Evolutionary conservation across 805 yeast genomes (phyloP).

Genomic region (Metschnikowia sp.): DNA sequence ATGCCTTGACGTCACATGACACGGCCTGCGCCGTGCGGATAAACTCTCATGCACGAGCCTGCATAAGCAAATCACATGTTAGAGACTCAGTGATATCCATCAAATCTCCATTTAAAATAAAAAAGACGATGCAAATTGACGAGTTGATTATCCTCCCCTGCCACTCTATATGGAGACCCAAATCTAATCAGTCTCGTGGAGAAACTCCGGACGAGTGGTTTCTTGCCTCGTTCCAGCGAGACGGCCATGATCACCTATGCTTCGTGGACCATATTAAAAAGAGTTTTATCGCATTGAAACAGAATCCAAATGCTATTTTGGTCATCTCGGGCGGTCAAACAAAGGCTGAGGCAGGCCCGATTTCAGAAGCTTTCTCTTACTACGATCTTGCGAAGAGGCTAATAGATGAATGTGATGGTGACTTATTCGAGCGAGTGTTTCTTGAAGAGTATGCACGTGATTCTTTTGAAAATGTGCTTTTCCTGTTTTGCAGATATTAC

Average conservation of each 20-base stretch:
- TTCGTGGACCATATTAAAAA: conserved; percentile 58
- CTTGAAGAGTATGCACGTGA: conserved; percentile 76
- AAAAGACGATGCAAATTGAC: neutral
- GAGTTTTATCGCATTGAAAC: conserved; percentile 37
- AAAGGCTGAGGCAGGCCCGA: conserved; percentile 48
- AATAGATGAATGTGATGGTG: neutral
- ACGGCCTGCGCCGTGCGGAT: too few species aligned
- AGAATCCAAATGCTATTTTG: conserved; percentile 30
- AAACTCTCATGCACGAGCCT: too few species aligned
- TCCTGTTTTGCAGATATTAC: conserved; percentile 52
- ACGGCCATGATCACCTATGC: conserved; percentile 64
- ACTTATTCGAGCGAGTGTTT: conserved; percentile 26
- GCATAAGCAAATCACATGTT: too few species aligned
- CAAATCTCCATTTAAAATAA: neutral
- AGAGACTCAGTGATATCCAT: neutral
- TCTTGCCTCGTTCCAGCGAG: conserved; percentile 63
- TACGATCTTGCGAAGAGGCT: conserved; percentile 40
- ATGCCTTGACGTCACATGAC: too few species aligned
- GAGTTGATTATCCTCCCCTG: conserved; percentile 42
- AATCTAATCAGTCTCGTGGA: conserved; percentile 36
- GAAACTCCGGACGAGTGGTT: conserved; percentile 54
- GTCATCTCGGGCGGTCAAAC: conserved; percentile 73
- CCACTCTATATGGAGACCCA: conserved; percentile 55
- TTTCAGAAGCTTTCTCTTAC: conserved; percentile 63
- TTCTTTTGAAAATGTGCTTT: conserved; percentile 73